phyloP scores from a whole-genome alignment of 2,329 filamentous ascomycete species.

The Iodosphaeria phyllophila region DNA sequence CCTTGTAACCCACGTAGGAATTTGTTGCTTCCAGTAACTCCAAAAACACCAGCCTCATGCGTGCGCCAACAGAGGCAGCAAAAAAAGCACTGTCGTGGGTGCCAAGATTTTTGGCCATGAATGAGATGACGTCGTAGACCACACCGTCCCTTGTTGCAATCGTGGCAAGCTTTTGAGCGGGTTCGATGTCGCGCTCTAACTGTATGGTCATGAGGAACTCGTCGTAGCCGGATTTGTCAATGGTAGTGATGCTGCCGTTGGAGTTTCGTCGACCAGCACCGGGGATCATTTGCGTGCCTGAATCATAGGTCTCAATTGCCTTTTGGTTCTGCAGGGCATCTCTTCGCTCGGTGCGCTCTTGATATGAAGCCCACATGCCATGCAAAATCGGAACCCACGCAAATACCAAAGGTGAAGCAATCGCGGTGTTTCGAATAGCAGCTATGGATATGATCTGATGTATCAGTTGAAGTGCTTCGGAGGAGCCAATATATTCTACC shows the following conservation, averaged over 20 bases:
- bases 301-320: conserved; percentile 33
- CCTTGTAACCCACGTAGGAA: conserved; percentile 50
- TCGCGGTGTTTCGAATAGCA: conserved; percentile 33
- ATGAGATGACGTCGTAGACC: conserved; percentile 33
- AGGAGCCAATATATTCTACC: conserved; percentile 46
- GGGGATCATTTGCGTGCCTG: conserved; percentile 23
- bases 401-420: conserved; percentile 56
- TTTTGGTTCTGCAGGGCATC: conserved; percentile 39
- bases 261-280: conserved; percentile 32
- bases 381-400: conserved; percentile 67
- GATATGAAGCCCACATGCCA: conserved; percentile 45
- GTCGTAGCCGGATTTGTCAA: conserved; percentile 40
- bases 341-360: conserved; percentile 39
- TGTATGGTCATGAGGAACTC: conserved; percentile 32
- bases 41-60: conserved; percentile 45
- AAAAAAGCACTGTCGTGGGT: conserved; percentile 26
- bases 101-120: conserved; percentile 29
- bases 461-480: conserved; percentile 50
- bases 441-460: conserved; percentile 51
- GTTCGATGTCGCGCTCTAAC: conserved; percentile 30
- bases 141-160: conserved; percentile 27
- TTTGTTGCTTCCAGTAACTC: conserved; percentile 52
- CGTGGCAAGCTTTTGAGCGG: conserved; percentile 30
- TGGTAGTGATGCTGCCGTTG: conserved; percentile 41
- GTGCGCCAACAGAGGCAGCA: conserved; percentile 36